Percentiles rank a stretch among this genome's conserved stretches.
These are phyloP conservation scores for Phytophthora meadii DNA, from an alignment of 352 stramenopile species.

Conservation along the genomic window DNA sequence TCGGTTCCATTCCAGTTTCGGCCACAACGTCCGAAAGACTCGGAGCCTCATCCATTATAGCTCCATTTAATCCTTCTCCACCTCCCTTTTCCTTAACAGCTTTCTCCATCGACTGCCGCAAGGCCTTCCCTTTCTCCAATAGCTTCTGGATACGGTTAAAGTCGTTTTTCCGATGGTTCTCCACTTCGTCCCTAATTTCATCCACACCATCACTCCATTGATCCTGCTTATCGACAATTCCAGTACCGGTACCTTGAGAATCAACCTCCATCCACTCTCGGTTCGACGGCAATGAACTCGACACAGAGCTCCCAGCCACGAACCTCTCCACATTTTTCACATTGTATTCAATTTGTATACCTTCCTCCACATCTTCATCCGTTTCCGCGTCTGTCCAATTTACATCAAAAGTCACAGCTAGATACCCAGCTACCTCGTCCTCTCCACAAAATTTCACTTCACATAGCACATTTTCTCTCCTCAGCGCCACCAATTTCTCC, in stretches of 20 bases:
- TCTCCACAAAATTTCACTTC: conserved; percentile 38
- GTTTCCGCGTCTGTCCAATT: conserved; percentile 18
- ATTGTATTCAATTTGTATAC: no score
- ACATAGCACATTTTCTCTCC: conserved; percentile 41
- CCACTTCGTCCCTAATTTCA: neutral
- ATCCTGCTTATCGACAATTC: neutral
- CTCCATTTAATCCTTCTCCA: neutral
- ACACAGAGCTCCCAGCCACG: no score
- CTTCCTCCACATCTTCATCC: neutral
- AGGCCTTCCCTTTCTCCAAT: conserved; percentile 52
- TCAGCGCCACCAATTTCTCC: conserved; percentile 38
- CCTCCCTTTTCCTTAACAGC: conserved; percentile 27
- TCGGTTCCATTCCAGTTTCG: no score
- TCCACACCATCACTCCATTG: neutral
- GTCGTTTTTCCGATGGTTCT: conserved; percentile 1
- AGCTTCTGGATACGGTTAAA: conserved; percentile 34
- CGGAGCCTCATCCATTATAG: neutral
- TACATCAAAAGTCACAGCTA: conserved; percentile 38
- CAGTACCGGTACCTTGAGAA: neutral
- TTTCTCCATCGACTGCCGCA: conserved; percentile 57
- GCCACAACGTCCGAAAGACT: no score
- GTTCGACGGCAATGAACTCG: no score
- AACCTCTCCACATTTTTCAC: no score
- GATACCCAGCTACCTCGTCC: conserved; percentile 34
- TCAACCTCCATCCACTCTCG: no score